Evolutionary conservation across 2,329 filamentous ascomycete species (phyloP), one percentile per base, ranked within the genome.

Genomic region (Xylariaceae sp.): DNA sequence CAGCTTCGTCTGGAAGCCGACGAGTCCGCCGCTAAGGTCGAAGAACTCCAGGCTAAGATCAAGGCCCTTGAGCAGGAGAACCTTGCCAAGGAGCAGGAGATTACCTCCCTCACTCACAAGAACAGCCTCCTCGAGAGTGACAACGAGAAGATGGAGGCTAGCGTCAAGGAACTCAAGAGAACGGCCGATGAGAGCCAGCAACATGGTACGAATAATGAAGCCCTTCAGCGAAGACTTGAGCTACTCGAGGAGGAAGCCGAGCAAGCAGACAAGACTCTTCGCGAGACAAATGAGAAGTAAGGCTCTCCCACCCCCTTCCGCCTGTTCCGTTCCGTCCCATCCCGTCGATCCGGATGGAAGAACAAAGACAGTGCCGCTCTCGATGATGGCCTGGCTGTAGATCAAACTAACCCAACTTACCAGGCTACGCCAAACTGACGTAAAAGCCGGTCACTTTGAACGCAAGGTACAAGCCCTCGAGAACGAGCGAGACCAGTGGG

Each of bases 361-460:
- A 49, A 13, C 5, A 51, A 39, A 49, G 15, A 30, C 49, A 11
- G 44, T 30, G 5, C 23, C 3, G 4, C 5, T 30, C 15, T 34
- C 35, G 5, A 53, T 9, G 35, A 30, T 9, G 15, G 17, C 8
- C 44, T 5, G 23, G 23, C 23, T 30, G 23, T 30, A 30, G 23
- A 55, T 37, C 4, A 11, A 53, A 56, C 62, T 64, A 53, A 64
- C 45, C 7, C 30, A 44, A 15, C 0, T 52, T 9, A 42, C 37
- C 49, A 99, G 94, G 81, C 90, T 97, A 74, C 92, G 94, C 76
- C 92, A 96, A 82, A 97, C 94, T 80, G 94, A 99, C 76, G 92
- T 97, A 80, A 97, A 97, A 84, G 92, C 93, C 73, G 94, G 93
- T 72, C 93, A 99, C 82, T 97, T 93, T 79, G 94, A 99, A 82